Evolutionary conservation across 164 flowering plant genomes (phyloP).

Genomic region (Nymphaea colorata): DNA sequence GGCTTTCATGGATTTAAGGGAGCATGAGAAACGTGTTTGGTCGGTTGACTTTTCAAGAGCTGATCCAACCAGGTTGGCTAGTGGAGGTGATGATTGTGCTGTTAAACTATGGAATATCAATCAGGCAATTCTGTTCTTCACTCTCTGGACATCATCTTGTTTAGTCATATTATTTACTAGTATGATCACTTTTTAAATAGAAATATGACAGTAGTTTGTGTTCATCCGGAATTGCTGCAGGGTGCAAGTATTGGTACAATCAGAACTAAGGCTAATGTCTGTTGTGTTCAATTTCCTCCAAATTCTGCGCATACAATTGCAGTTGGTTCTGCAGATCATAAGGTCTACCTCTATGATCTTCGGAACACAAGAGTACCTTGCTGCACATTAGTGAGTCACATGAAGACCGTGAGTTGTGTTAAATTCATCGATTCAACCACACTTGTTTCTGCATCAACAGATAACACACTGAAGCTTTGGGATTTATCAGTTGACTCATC

Average conservation of each 20-base stretch:
- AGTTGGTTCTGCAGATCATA: constrained; percentile 96
- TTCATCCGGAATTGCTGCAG: constrained; percentile 38
- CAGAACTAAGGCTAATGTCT: constrained; percentile 84
- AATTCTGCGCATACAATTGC: constrained; percentile 75
- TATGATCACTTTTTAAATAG: no score
- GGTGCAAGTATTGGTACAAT: constrained; percentile 75
- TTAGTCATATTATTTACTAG: no score
- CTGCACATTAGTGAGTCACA: constrained; percentile 68
- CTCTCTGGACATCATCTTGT: constrained; percentile 83
- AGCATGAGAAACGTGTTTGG: constrained; percentile 95
- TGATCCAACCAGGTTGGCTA: constrained; percentile 90
- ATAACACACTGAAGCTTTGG: constrained; percentile 92
- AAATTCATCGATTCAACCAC: constrained; percentile 75
- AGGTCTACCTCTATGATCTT: constrained; percentile 79
- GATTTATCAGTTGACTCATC: constrained; percentile 65
- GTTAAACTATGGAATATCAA: constrained; percentile 99
- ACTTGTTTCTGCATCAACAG: constrained; percentile 92
- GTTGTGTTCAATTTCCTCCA: constrained; percentile 87
- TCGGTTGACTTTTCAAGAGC: constrained; percentile 80
- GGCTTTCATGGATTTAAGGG: constrained; percentile 62
- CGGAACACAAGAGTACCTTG: constrained; percentile 65
- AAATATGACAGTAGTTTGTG: no score
- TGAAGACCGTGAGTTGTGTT: constrained; percentile 86
- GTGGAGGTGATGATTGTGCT: constrained; percentile 94
- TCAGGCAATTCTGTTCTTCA: constrained; percentile 96